phyloP scores from a whole-genome alignment of 2,329 filamentous ascomycete species.

The Fusarium sp. region DNA sequence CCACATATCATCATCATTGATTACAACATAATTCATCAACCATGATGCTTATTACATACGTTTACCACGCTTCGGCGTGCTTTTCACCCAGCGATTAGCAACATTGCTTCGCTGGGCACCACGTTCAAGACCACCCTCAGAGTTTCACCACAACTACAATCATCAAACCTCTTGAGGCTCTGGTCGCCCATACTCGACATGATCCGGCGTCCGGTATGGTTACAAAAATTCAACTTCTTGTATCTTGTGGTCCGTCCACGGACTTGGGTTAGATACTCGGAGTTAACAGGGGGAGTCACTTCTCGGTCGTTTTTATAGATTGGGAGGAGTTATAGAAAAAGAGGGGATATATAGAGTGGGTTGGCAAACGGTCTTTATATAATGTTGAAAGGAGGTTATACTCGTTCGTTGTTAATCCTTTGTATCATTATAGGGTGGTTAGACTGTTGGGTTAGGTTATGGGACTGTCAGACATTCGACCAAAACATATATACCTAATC shows the following conservation, averaged over 20 bases:
- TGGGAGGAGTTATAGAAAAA: slow-evolving; percentile 5
- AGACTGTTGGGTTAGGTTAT: not conserved
- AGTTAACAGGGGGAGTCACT: not conserved
- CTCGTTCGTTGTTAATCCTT: not conserved
- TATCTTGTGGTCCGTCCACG: not conserved
- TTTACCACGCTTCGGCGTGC: slow-evolving; percentile 27
- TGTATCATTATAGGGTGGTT: slow-evolving; percentile 13
- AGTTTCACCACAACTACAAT: not conserved
- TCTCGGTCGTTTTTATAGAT: slow-evolving; percentile 28
- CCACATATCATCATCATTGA: not conserved
- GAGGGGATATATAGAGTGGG: not conserved
- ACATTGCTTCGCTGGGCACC: slow-evolving; percentile 28
- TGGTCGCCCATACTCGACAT: slow-evolving; percentile 33
- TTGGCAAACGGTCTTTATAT: not conserved
- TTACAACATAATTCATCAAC: not conserved
- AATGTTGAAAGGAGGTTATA: not conserved
- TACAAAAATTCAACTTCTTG: not conserved
- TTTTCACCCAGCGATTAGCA: slow-evolving; percentile 15
- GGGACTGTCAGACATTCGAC: not conserved
- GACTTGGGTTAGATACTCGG: slow-evolving; percentile 13
- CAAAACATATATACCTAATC: not conserved
- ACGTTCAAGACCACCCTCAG: slow-evolving; percentile 32
- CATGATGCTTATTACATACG: slow-evolving; percentile 16
- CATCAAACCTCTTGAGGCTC: not conserved
- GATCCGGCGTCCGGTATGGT: slow-evolving; percentile 26